Evolutionary conservation across 129 eudicot species (phyloP).

Genomic region (Ambrosia trifida): DNA sequence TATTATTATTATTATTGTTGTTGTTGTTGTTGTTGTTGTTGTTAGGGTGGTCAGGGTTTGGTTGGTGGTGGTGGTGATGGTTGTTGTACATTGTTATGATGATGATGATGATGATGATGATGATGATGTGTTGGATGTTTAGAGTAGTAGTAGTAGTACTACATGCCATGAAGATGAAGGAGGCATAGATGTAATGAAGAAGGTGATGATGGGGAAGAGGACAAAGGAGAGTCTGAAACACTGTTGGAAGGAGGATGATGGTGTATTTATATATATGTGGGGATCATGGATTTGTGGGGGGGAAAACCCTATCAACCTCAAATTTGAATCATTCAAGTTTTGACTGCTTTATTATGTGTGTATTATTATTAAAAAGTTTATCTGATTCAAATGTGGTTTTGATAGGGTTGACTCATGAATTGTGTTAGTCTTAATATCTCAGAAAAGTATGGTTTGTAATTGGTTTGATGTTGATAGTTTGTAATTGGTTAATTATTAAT

Average conservation of each 20-base stretch:
- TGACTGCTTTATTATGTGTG: neutral
- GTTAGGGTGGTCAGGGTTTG: conserved; percentile 40
- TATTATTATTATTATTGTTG: too few relatives aligned
- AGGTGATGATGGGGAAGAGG: conserved; percentile 12
- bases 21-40: neutral
- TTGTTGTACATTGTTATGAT: conserved; percentile 28
- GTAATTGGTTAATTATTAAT: too few relatives aligned
- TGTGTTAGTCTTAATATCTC: too few relatives aligned
- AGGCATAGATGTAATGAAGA: conserved; percentile 28
- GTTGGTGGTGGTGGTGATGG: conserved; percentile 25
- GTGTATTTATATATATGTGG: conserved; percentile 39
- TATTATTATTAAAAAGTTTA: too few relatives aligned
- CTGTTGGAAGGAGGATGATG: conserved; percentile 40
- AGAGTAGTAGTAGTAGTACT: neutral
- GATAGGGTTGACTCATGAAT: too few relatives aligned
- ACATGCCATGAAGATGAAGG: conserved; percentile 37
- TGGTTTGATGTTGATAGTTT: too few relatives aligned
- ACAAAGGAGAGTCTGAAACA: conserved; percentile 37
- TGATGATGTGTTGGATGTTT: too few relatives aligned
- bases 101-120: neutral
- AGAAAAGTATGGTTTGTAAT: too few relatives aligned
- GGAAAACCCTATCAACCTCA: conserved; percentile 21
- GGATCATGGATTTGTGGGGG: conserved; percentile 38
- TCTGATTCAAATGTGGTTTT: too few relatives aligned
- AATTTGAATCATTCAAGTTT: conserved; percentile 36